Evolutionary conservation across 2,329 filamentous ascomycete genomes (phyloP).

Genomic region (Chalaropsis ovoidea): DNA sequence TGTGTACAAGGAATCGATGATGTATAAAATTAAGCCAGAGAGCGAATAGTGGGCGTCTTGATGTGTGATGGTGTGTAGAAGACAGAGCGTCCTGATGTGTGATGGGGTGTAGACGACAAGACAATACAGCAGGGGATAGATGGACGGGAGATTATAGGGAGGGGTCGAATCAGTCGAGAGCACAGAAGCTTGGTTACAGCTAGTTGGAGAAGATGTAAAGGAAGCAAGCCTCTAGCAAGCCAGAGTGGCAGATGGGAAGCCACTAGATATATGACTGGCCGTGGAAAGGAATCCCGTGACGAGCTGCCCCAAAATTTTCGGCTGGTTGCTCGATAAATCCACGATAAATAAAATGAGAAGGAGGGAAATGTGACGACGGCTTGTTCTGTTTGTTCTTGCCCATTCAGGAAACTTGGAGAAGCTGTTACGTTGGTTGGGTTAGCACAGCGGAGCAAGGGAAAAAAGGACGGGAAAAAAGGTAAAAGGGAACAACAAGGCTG

Average conservation of each 20-base stretch:
- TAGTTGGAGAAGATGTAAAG: neutral
- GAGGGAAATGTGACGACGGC: neutral
- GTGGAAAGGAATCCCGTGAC: neutral
- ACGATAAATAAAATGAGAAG: neutral
- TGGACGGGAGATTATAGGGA: neutral
- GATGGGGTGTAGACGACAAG: neutral
- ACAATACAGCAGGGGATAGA: neutral
- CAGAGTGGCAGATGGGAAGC: neutral
- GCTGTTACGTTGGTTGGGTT: neutral
- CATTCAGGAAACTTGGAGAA: constrained; percentile 17
- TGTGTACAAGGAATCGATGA: neutral
- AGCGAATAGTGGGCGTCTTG: neutral
- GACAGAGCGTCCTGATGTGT: neutral
- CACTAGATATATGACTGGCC: neutral
- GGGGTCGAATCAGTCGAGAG: neutral
- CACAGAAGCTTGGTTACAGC: neutral
- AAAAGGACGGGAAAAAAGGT: neutral
- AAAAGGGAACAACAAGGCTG: constrained; percentile 8
- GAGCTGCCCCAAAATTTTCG: neutral
- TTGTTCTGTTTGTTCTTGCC: constrained; percentile 3
- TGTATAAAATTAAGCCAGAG: neutral
- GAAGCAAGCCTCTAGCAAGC: neutral
- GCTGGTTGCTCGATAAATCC: neutral
- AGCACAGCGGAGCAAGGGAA: constrained; percentile 6
- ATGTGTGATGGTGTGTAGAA: neutral